Percentiles rank a stretch among this genome's conserved stretches.
phyloP scores from a whole-genome alignment of 169 alveolate genomes.

The Plasmodium adleri region DNA sequence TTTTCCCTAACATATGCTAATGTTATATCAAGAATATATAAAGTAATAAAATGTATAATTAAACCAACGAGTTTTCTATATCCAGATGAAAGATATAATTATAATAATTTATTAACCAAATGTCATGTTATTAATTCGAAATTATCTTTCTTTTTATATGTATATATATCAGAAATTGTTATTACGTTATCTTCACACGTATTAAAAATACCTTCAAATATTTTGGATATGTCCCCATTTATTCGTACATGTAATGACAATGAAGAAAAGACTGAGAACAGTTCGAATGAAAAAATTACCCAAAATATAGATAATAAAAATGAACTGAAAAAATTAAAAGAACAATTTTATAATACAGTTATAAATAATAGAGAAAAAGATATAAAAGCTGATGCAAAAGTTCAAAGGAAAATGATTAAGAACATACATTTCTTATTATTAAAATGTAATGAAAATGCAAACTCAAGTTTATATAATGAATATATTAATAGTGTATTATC shows the following conservation, averaged over 20 bases:
- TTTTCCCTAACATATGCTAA: constrained; percentile 48
- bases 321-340: constrained; percentile 32
- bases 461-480: constrained; percentile 47
- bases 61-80: constrained; percentile 57
- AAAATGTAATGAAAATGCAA: constrained; percentile 54
- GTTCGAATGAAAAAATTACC: constrained; percentile 1
- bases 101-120: constrained; percentile 28
- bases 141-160: constrained; percentile 35
- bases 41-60: constrained; percentile 37
- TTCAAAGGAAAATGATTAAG: constrained; percentile 63
- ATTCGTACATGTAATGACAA: constrained; percentile 11
- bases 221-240: constrained; percentile 19
- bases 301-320: constrained; percentile 8
- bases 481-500: constrained; percentile 61
- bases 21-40: constrained; percentile 59
- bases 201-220: constrained; percentile 32
- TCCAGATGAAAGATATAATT: constrained; percentile 73
- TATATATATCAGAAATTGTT: constrained; percentile 46
- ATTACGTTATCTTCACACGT: constrained; percentile 50
- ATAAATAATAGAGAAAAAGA: constrained; percentile 54
- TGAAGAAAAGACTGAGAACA: constrained; percentile 27
- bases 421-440: constrained; percentile 52
- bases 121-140: constrained; percentile 66
- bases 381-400: constrained; percentile 69
- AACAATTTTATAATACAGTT: constrained; percentile 30